Percentiles rank a stretch among this genome's conserved stretches.
Conservation (phyloP, 208 protist genomes). For the Leishmania braziliensis region DNA sequence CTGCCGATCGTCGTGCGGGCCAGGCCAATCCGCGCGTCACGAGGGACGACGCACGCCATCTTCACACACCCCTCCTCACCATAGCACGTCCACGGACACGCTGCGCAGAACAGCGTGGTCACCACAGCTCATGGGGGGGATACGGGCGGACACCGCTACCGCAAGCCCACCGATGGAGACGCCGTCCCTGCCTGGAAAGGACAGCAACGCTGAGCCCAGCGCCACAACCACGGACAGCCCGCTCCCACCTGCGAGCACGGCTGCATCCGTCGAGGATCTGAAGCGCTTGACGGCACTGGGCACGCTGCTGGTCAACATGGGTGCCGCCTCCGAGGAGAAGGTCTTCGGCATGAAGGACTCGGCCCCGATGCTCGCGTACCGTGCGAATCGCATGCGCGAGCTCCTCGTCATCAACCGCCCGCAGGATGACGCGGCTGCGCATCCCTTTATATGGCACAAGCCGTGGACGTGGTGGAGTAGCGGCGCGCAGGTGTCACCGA, state of each 20-base stretch:
- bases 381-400: slow-evolving; percentile 30
- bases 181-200: not conserved
- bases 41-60: not conserved
- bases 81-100: not conserved
- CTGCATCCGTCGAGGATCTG: slow-evolving; percentile 30
- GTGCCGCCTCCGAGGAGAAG: slow-evolving; percentile 45
- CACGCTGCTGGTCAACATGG: slow-evolving; percentile 63
- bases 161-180: not conserved
- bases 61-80: not conserved
- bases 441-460: slow-evolving; percentile 64
- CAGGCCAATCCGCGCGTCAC: not conserved
- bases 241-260: not conserved
- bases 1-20: not conserved
- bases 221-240: not conserved
- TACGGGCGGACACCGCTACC: not conserved
- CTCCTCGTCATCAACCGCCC: slow-evolving; percentile 67
- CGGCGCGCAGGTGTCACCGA: slow-evolving; percentile 50
- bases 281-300: slow-evolving; percentile 61
- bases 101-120: not conserved
- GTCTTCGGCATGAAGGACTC: slow-evolving; percentile 53
- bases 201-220: slow-evolving; percentile 1
- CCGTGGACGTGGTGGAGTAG: slow-evolving; percentile 74
- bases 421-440: slow-evolving; percentile 43
- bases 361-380: slow-evolving; percentile 34
- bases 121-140: not conserved